phyloP scores from a whole-genome alignment of 2,329 filamentous ascomycete species.

The Hypoxylon sp. region DNA sequence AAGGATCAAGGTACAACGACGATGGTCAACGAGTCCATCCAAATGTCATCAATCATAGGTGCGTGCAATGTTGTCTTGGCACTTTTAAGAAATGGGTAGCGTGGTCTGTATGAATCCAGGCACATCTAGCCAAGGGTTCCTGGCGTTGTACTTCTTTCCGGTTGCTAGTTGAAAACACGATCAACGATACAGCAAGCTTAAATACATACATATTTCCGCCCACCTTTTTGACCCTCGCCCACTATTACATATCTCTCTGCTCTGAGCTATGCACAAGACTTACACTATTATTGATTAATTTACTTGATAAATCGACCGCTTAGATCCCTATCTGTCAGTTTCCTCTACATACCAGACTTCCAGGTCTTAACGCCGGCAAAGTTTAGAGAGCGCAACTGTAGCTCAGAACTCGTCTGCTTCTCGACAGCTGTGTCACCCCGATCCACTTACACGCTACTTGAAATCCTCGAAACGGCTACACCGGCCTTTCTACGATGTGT shows the following conservation, averaged over 20 bases:
- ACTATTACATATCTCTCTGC: constrained; percentile 11
- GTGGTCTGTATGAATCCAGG: constrained; percentile 46
- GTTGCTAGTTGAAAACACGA: constrained; percentile 41
- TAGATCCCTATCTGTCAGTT: background rate
- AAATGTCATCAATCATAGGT: constrained; percentile 43
- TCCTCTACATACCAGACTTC: constrained; percentile 17
- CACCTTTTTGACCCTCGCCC: constrained; percentile 39
- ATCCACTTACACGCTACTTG: constrained; percentile 12
- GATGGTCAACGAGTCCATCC: constrained; percentile 44
- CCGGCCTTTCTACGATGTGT: constrained; percentile 48
- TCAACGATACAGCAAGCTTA: constrained; percentile 45
- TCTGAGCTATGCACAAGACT: constrained; percentile 19
- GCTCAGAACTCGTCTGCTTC: background rate
- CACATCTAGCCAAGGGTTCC: constrained; percentile 46
- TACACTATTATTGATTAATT: constrained; percentile 1
- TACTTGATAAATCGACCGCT: constrained; percentile 14
- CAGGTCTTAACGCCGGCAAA: constrained; percentile 31
- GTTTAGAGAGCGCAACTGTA: constrained; percentile 12
- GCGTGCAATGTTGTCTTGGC: constrained; percentile 38
- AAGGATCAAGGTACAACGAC: constrained; percentile 47
- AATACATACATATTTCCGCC: constrained; percentile 45
- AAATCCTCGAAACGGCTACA: constrained; percentile 5
- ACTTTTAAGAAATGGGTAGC: constrained; percentile 36
- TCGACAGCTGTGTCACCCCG: background rate
- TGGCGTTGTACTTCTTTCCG: constrained; percentile 42